Base-by-base conservation (phyloP, 2,329 filamentous ascomycete species). In the Talaromyces sp. region DNA sequence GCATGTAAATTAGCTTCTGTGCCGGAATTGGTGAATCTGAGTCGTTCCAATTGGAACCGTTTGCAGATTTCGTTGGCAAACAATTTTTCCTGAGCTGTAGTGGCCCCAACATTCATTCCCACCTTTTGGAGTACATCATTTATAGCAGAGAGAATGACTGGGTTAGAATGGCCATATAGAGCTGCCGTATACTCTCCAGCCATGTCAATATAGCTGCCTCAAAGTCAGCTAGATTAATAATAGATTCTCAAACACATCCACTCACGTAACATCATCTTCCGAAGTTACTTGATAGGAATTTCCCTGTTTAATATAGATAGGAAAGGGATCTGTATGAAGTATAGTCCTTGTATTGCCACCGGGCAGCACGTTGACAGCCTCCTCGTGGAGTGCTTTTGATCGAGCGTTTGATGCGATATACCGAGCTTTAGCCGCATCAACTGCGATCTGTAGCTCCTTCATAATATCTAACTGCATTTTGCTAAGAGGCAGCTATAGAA, bases 1-100 rank as follows among this genome's bases (percentile, higher is more conserved):
- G 86, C 86, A 70, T 87, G 83, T 5, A 86, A 78, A 61, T 87
- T 89, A 4, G 87, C 86, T 73, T 90, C 88, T 0, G 88, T 90
- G 2, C 88, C 88, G 0, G 86, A 88, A 73, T 89, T 90, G 47
- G 84, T 82, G 73, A 90, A 89, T 1, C 88, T 81, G 3, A 89
- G 75, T 15, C 81, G 79, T 8, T 87, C 85, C 6, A 89, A 75
- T 25, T 58, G 35, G 68, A 90, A 89, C 3, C 87, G 80, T 9
- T 75, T 69, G 64, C 81, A 83, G 17, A 89, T 72, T n/a, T 81
- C 71, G 8, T 74, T 70, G 0, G 87, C 87, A 22, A 86, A 78
- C 17, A 78, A 69, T 11, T 78, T 75, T 73, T 90, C 87, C 59
- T 84, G 78, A 11, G 72, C 67, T 35, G 81, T 86, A 1, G 84